Base-by-base conservation (phyloP, 1,139 yeast species). In the Entelexis sorbosivorans region DNA sequence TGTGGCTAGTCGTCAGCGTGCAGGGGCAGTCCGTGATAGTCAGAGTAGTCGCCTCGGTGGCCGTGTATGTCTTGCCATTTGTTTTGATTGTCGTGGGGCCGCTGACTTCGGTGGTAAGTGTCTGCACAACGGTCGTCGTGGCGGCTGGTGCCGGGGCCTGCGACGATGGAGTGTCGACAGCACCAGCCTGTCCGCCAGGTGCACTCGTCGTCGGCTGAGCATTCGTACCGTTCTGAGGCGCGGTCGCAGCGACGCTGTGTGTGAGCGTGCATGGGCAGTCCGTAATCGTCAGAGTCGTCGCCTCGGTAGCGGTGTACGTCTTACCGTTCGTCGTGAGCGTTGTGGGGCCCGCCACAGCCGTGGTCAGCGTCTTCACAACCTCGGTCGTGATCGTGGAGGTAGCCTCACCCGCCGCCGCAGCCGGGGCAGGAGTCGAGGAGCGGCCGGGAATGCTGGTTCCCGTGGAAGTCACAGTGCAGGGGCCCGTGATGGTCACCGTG, bases 11-110 rank as follows among this genome's bases (percentile, higher is more conserved):
- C 11, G 52, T 43, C 31, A 28, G 19, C 33, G 54, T 56, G 71
- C 87, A 81, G 43, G 72, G 70, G 66, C 73, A 69, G 66, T 70
- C 66, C 56, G 73, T 70, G 65, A 70, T 62, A 58, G 74, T 71
- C 53, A 71, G 57, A 54, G 73, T 69, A 56, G 72, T 68, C 55
- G 74, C 67, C 57, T 56, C 66, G 52, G 73, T 65, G 57, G 68
- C 73, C 52, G 70, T 65, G 64, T 64, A 65, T 57, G 73, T 69
- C 56, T 58, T 52, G 64, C 62, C 64, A 62, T 70, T 66, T 64
- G 63, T 67, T 38, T 70, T 61, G 55, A 68, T 65, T 28, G 64
- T 66, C 44, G 61, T 62, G 38, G 63, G 57, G 57, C 67, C 65
- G 51, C 56, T 57, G 53, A 36, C 33, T 17, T 44, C 38, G 13